Base-by-base conservation (phyloP, 2,329 filamentous ascomycete species). In the Metarhizium sp. region DNA sequence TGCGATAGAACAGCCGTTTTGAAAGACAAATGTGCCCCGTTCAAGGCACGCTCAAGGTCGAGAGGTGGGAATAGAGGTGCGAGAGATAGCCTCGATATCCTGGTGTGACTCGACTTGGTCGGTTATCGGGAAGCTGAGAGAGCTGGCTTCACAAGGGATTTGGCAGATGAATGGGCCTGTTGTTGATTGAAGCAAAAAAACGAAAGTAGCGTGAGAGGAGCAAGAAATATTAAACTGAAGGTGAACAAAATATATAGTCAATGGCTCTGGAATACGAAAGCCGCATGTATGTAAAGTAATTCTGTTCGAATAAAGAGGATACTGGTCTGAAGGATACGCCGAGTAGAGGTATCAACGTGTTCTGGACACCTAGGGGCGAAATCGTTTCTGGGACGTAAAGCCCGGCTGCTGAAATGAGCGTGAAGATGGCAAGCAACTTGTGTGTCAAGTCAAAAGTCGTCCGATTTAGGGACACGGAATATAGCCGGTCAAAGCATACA, bases 1-100 rank as follows among this genome's bases (percentile, higher is more conserved):
- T 86, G 84, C 73, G 87, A 87, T 78, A 90, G 77, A 71, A 89
- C 84, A 79, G 88, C 87, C 87, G 87, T 92, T 82, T 81, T 91
- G 86, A 79, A 74, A 63, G 69, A 81, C 78, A 76, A 75, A 78
- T 79, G 82, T 78, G 80, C 78, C 69, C 49, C 61, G 52, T 56
- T 60, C 65, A 65, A 76, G 79, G 77, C 79, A 81, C 76, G 75
- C 68, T 13, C 53, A 51, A 34, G 38, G 25, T 34, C 36, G 43
- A 38, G 25, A 43, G 8, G 32, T 25, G 16, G 18, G 20, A 30
- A 30, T 30, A 13, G 10, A 43, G 34, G 18, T 29, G 20, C 25
- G 14, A 42, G 38, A 16, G 42, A 4, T 52, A 11, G 45, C 45
- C 18, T 45, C n/a, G n/a, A 34, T 16, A 8, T 20, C n/a, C n/a